Conservation (phyloP, 345 rosid genomes). For the Xanthoceras sorbifolium region DNA sequence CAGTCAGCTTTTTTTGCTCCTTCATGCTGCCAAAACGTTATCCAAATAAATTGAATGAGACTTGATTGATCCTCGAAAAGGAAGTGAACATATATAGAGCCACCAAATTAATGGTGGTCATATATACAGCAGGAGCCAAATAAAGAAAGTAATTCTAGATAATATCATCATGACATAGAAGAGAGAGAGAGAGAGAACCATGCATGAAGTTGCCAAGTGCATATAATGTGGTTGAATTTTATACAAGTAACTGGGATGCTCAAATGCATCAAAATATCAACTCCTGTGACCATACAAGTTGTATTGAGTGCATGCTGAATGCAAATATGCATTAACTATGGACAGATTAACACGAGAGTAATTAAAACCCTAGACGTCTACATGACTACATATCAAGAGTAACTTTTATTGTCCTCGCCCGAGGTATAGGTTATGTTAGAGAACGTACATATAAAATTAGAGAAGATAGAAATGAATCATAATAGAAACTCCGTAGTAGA, state of each 20-base stretch:
- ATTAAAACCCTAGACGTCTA: too few relatives aligned
- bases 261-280: neutral
- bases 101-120: neutral
- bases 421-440: too few relatives aligned
- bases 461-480: too few relatives aligned
- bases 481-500: too few relatives aligned
- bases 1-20: slow-evolving; percentile 18
- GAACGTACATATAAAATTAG: too few relatives aligned
- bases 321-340: neutral
- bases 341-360: too few relatives aligned
- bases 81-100: slow-evolving; percentile 1
- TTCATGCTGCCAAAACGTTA: slow-evolving; percentile 16
- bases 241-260: neutral
- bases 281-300: neutral
- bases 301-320: neutral
- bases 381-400: too few relatives aligned
- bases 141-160: neutral
- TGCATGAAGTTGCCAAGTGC: slow-evolving; percentile 13
- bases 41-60: slow-evolving; percentile 30
- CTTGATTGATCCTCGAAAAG: slow-evolving; percentile 26
- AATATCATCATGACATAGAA: slow-evolving; percentile 4
- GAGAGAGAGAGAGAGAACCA: neutral
- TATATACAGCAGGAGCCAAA: slow-evolving; percentile 2
- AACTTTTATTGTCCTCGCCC: too few relatives aligned
- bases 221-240: neutral